Evolutionary conservation across 805 yeast genomes (phyloP).

Genomic region (Kodamaea laetipori): DNA sequence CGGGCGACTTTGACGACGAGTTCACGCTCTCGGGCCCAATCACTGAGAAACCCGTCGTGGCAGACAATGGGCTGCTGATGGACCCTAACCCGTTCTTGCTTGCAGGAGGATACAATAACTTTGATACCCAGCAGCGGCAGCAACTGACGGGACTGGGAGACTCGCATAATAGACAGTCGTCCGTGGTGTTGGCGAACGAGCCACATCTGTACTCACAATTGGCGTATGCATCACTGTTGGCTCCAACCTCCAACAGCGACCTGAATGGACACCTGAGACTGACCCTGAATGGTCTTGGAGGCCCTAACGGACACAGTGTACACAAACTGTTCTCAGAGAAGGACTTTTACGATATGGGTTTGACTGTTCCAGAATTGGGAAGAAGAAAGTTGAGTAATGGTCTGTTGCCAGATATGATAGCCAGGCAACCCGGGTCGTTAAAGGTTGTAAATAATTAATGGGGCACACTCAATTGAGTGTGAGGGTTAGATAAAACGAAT

Average conservation of each 20-base stretch:
- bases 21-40: conserved; percentile 33
- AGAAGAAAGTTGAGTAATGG: conserved; percentile 56
- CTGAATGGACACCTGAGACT: conserved; percentile 18
- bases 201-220: conserved; percentile 16
- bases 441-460: conserved; percentile 48
- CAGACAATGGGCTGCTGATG: conserved; percentile 12
- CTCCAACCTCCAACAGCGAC: conserved; percentile 9
- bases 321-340: conserved; percentile 13
- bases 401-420: conserved; percentile 52
- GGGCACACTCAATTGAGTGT: no score
- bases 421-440: conserved; percentile 48
- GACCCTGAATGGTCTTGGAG: conserved; percentile 11
- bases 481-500: not conserved
- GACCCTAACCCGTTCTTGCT: conserved; percentile 28
- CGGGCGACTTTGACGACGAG: conserved; percentile 34
- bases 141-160: conserved; percentile 2
- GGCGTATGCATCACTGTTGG: conserved; percentile 12
- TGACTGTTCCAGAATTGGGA: conserved; percentile 35
- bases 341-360: conserved; percentile 15
- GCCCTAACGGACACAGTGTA: conserved; percentile 1
- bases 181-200: conserved; percentile 7
- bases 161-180: conserved; percentile 7
- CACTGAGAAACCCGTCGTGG: conserved; percentile 20
- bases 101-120: conserved; percentile 22
- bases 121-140: conserved; percentile 16